Conservation (phyloP, 768 basidiomycete species). For the Naganishia friedmannii region DNA sequence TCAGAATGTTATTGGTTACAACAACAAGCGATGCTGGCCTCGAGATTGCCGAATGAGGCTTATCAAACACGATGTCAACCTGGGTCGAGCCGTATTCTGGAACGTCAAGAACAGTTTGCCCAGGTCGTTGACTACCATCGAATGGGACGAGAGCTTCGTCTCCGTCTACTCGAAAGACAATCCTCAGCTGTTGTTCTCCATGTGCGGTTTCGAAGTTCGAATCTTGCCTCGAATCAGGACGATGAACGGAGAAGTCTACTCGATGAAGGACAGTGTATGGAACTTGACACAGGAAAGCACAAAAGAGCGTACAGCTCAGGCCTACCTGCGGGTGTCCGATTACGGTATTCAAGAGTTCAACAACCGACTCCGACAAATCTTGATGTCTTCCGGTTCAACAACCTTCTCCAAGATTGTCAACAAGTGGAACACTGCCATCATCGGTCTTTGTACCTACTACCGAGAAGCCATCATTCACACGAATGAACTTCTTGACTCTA, state of each 20-base stretch:
- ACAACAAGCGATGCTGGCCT: constrained; percentile 99
- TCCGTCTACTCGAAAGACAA: constrained; percentile 97
- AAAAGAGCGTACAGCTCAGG: constrained; percentile 95
- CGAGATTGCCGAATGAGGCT: constrained; percentile 97
- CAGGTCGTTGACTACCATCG: constrained; percentile 92
- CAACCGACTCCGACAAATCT: constrained; percentile 84
- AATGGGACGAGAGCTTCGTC: constrained; percentile 97
- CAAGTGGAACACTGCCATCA: constrained; percentile 67
- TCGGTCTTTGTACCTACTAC: constrained; percentile 96
- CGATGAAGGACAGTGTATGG: constrained; percentile 92
- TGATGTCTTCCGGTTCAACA: constrained; percentile 98
- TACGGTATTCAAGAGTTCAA: constrained; percentile 97
- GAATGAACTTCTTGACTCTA: constrained; percentile 87
- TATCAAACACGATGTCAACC: constrained; percentile 98
- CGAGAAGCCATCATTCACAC: constrained; percentile 97
- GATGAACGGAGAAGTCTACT: constrained; percentile 94
- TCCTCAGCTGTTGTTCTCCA: constrained; percentile 94
- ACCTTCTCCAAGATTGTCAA: constrained; percentile 96
- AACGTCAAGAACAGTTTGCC: constrained; percentile 97
- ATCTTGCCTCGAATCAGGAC: constrained; percentile 95
- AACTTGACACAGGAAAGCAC: constrained; percentile 95
- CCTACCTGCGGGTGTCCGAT: constrained; percentile 95
- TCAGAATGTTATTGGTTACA: constrained; percentile 98
- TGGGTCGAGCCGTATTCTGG: constrained; percentile 98
- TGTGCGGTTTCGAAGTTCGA: constrained; percentile 98